Base-by-base conservation (phyloP, 164 flowering plant genomes). In the Cinnamomum chago region DNA sequence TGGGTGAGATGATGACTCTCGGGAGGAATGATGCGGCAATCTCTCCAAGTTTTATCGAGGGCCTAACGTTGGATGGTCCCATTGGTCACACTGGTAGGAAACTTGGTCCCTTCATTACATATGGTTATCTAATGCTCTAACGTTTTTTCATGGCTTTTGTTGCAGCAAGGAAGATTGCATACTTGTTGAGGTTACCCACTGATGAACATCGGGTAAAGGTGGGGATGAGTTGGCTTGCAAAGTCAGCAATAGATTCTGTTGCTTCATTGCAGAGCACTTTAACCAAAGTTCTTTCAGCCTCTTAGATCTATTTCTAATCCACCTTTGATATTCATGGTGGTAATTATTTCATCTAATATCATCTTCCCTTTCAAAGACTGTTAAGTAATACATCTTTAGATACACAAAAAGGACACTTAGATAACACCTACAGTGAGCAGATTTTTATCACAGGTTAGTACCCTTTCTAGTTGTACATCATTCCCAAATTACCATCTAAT, bases 1-100 rank as follows among this genome's bases (percentile, higher is more conserved):
- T 93, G 40, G 98, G 99, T 52, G 98, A 93, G 86, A 93, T 95
- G 99, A 89, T 95, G 90, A 87, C 90, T 70, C 86, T 95, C 50
- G 99, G 99, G 60, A 90, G 85, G 81, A 85, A 81, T 70, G 97
- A 95, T 87, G 97, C 90, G 35, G 97, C 99, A 28, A 40, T 95
- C 68, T 81, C 98, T 71, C 99, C 99, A 55, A 92, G 91, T 75
- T 95, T 95, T 82, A 81, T 90, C 10, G 94, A 90, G 33, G 99
- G 99, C 58, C 82, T 93, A 33, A 95, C 99, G 10, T 80, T 95
- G 72, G 99, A 95, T 33, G 99, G 97, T 51, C 90, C 91, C 35
- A 72, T 95, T 74, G 98, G 97, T 40, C 97, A 95, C 83, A 76
- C 91, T 12, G 97, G 97, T 93, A 84, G 70, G 23, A 11, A 50